phyloP scores from a whole-genome alignment of 1,139 yeast species.

The Hyphopichia buzzinii region DNA sequence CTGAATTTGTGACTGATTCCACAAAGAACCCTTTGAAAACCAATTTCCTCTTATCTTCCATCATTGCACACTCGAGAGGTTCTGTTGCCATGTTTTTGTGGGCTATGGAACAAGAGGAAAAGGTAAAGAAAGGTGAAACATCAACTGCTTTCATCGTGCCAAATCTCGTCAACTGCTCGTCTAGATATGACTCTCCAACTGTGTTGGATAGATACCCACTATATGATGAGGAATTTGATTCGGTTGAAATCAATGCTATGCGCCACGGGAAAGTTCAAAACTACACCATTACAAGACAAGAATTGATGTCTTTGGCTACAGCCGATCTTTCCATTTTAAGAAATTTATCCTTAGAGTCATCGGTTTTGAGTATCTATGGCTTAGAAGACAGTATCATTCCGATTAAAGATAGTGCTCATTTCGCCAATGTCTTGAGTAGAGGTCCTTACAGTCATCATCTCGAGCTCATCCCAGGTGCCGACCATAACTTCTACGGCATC shows the following conservation, averaged over 20 bases:
- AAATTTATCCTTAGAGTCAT: conserved; percentile 44
- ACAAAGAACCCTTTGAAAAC: conserved; percentile 36
- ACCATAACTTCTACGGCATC: conserved; percentile 74
- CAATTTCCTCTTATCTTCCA: conserved; percentile 48
- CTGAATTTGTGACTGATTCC: conserved; percentile 40
- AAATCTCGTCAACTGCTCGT: conserved; percentile 66
- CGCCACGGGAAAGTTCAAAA: conserved; percentile 50
- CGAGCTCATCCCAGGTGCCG: conserved; percentile 62
- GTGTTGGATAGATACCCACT: conserved; percentile 35
- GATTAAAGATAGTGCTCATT: conserved; percentile 56
- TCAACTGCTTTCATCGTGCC: conserved; percentile 50
- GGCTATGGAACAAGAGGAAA: conserved; percentile 48
- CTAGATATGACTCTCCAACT: conserved; percentile 49
- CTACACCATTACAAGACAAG: conserved; percentile 47
- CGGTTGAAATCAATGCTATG: conserved; percentile 29
- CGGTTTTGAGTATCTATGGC: conserved; percentile 73
- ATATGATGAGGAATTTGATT: conserved; percentile 12
- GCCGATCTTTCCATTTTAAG: conserved; percentile 47
- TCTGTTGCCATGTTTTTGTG: conserved; percentile 74
- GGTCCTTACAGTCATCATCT: conserved; percentile 54
- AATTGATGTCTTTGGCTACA: conserved; percentile 52
- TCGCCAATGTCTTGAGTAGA: conserved; percentile 53
- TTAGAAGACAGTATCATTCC: conserved; percentile 65
- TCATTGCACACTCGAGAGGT: conserved; percentile 81
- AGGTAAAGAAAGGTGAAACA: conserved; percentile 24